Evolutionary conservation across 192 early-diverging fungal genomes (phyloP).

Genomic region (Linnemannia schmuckeri): DNA sequence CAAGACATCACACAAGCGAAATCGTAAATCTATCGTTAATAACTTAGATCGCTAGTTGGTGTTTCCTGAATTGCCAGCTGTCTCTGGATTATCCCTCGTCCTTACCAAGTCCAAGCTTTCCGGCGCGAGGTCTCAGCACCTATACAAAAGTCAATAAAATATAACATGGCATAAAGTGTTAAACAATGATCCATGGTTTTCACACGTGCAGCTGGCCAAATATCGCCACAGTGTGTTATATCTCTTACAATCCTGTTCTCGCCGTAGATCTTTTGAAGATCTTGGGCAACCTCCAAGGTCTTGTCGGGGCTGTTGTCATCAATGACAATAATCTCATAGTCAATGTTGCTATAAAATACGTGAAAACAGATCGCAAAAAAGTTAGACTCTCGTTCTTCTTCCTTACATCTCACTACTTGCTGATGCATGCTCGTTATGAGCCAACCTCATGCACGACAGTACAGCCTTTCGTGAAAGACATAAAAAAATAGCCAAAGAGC

Average conservation of each 20-base stretch:
- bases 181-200: not conserved
- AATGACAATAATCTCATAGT: conserved; percentile 98
- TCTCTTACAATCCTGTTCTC: conserved; percentile 84
- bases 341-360: conserved; percentile 70
- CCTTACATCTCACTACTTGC: not conserved
- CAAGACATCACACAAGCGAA: not conserved
- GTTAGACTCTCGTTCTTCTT: conserved; percentile 16
- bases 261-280: conserved; percentile 89
- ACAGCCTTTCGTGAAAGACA: not conserved
- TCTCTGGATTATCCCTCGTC: not conserved
- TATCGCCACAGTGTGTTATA: not conserved
- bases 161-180: not conserved
- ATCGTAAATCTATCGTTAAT: not conserved
- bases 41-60: not conserved
- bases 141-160: conserved; percentile 29
- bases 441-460: not conserved
- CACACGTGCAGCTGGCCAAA: too few relatives aligned
- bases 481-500: not conserved
- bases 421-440: not conserved
- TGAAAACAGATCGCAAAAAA: not conserved
- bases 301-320: conserved; percentile 97
- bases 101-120: conserved; percentile 91
- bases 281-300: conserved; percentile 93
- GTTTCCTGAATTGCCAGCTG: not conserved
- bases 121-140: conserved; percentile 92